Evolutionary conservation across 2,329 filamentous ascomycete species (phyloP).

Genomic region (Microcera coccophila): DNA sequence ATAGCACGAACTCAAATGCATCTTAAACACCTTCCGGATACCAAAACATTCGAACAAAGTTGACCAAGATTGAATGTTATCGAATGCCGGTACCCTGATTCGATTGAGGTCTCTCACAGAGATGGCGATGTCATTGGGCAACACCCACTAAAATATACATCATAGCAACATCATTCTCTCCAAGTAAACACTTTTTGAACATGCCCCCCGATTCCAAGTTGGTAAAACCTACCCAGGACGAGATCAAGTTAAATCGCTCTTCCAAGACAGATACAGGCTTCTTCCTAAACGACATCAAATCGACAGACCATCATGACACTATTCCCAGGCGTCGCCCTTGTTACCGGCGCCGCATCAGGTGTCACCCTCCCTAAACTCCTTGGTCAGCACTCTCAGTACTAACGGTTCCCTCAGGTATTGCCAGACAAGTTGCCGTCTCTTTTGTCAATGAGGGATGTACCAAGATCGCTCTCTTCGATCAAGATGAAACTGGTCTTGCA

Average conservation of each 20-base stretch:
- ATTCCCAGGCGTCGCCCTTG: conserved; percentile 30
- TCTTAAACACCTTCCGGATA: not conserved
- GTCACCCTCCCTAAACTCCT: too few relatives aligned
- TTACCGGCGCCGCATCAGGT: conserved; percentile 33
- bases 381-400: too few relatives aligned
- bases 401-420: conserved; percentile 9
- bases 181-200: not conserved
- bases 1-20: not conserved
- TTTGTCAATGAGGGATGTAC: conserved; percentile 43
- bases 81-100: not conserved
- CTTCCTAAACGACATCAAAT: conserved; percentile 7
- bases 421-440: conserved; percentile 33
- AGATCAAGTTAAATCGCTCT: not conserved
- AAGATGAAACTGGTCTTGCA: conserved; percentile 28
- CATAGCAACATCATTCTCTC: not conserved
- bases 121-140: not conserved
- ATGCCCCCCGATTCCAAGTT: not conserved
- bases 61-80: not conserved
- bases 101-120: not conserved
- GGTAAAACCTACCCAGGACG: not conserved
- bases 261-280: too few relatives aligned
- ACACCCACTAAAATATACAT: not conserved
- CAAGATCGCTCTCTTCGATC: conserved; percentile 40
- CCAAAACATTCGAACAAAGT: not conserved
- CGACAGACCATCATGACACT: conserved; percentile 16